Percentiles rank a stretch among this genome's conserved stretches.
Evolutionary conservation across 768 basidiomycete species (phyloP).

Genomic region (Xanthoconium stramineum): DNA sequence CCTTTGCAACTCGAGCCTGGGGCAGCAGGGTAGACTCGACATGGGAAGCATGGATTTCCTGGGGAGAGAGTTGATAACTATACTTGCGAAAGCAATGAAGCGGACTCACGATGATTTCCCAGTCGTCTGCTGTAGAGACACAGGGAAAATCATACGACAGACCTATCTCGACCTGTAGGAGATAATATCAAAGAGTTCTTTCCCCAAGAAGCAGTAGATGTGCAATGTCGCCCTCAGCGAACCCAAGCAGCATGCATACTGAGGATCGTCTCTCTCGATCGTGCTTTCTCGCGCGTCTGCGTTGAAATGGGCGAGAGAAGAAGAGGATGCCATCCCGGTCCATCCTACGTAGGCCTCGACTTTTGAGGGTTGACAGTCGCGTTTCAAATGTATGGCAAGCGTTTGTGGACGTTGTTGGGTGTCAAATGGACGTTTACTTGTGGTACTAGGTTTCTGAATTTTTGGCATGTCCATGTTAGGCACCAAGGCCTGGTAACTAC

Average conservation of each 20-base stretch:
- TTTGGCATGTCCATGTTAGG: too few relatives aligned
- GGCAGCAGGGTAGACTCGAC: slow-evolving; percentile 89
- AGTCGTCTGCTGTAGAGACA: slow-evolving; percentile 87
- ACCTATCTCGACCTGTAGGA: slow-evolving; percentile 79
- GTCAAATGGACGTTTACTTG: slow-evolving; percentile 10
- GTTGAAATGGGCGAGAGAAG: slow-evolving; percentile 64
- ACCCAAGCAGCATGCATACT: slow-evolving; percentile 79
- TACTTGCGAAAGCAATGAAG: neutral
- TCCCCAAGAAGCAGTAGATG: slow-evolving; percentile 27
- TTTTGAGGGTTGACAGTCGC: slow-evolving; percentile 19
- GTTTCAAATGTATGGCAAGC: slow-evolving; percentile 68
- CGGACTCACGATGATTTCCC: slow-evolving; percentile 88
- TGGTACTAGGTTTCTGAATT: too few relatives aligned
- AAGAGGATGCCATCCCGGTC: slow-evolving; percentile 91
- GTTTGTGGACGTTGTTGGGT: slow-evolving; percentile 69
- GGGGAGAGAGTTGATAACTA: neutral
- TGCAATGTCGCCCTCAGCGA: slow-evolving; percentile 73
- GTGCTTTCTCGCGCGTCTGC: slow-evolving; percentile 48
- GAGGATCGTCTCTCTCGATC: slow-evolving; percentile 91
- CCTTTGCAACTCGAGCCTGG: slow-evolving; percentile 84
- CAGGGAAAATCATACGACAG: slow-evolving; percentile 77
- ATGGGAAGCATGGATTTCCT: slow-evolving; percentile 95
- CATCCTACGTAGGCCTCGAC: slow-evolving; percentile 78
- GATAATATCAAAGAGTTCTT: neutral
- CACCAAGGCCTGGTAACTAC: too few relatives aligned